Percentiles rank a stretch among this genome's conserved stretches.
Conservation (phyloP, 2,329 filamentous ascomycete genomes). For the Biscogniauxia mediterranea region DNA sequence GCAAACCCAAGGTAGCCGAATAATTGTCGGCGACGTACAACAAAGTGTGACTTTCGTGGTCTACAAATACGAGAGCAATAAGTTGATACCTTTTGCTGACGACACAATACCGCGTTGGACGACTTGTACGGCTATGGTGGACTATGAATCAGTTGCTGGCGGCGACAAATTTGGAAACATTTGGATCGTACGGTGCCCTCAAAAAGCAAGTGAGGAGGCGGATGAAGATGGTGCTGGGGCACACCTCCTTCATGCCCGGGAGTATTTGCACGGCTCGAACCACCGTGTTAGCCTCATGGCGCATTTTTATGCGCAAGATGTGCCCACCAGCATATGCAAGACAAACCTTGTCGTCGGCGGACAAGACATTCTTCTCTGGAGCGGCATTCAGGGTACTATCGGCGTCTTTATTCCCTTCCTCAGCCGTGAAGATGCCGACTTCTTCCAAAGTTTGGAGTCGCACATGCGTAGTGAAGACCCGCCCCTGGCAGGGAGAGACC, state of each 20-base stretch:
- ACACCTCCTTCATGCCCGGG: constrained; percentile 85
- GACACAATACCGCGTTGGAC: constrained; percentile 90
- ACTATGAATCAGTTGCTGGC: constrained; percentile 93
- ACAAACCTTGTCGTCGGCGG: constrained; percentile 88
- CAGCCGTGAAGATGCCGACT: constrained; percentile 90
- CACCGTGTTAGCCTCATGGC: constrained; percentile 82
- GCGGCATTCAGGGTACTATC: constrained; percentile 89
- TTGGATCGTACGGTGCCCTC: constrained; percentile 85
- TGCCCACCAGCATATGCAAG: constrained; percentile 87
- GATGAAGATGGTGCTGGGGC: constrained; percentile 90
- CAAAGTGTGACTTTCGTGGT: constrained; percentile 90
- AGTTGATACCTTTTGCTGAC: constrained; percentile 88
- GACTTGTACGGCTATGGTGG: constrained; percentile 87
- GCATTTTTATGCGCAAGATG: constrained; percentile 88
- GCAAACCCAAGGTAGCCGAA: constrained; percentile 85
- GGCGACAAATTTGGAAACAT: constrained; percentile 98
- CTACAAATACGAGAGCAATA: constrained; percentile 90
- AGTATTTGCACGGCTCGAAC: constrained; percentile 85
- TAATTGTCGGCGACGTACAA: constrained; percentile 88
- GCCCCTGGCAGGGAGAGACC: constrained; percentile 86
- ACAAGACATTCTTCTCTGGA: constrained; percentile 89
- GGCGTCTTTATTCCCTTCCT: constrained; percentile 91
- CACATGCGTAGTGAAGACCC: constrained; percentile 84
- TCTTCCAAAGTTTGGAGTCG: constrained; percentile 92
- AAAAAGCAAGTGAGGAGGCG: constrained; percentile 81